Percentiles rank a stretch among this genome's conserved stretches.
These are phyloP conservation scores for Brasenia schreberi DNA, from an alignment of 164 flowering plant species.

Conservation along the genomic window DNA sequence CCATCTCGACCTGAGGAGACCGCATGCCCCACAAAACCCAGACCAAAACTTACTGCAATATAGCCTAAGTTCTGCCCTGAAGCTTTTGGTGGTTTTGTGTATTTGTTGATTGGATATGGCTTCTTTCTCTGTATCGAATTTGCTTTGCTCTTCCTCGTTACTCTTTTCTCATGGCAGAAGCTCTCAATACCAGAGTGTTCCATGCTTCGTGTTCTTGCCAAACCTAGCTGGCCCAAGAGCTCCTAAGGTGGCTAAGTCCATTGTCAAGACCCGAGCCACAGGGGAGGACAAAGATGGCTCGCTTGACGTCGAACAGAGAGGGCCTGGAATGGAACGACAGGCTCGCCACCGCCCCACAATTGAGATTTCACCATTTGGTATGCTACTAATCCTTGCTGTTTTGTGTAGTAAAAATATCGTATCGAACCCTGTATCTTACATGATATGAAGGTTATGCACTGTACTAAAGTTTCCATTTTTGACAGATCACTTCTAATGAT, in stretches of 20 bases:
- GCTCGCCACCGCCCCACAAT: constrained; percentile 25
- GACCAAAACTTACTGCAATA: no score
- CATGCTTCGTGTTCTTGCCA: constrained; percentile 10
- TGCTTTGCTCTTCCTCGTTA: neutral
- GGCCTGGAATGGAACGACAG: constrained; percentile 17
- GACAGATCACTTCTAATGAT: no score
- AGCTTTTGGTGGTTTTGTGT: no score
- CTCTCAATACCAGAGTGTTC: neutral
- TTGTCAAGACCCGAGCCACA: constrained; percentile 20
- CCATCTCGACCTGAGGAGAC: no score
- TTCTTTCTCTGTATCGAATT: neutral
- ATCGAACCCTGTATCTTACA: neutral
- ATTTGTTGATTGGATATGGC: constrained; percentile 1
- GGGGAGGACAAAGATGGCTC: constrained; percentile 22
- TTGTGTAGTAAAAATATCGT: no score
- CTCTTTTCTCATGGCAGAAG: neutral
- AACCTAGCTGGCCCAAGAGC: neutral
- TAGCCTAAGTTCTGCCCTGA: no score
- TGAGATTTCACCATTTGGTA: constrained; percentile 61
- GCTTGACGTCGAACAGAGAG: constrained; percentile 5
- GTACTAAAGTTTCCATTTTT: neutral
- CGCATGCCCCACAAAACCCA: no score
- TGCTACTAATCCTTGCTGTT: constrained; percentile 1
- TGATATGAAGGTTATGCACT: neutral
- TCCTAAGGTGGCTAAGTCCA: neutral